Conservation (phyloP, 2,329 filamentous ascomycete genomes). For the Microascus cirrosus region DNA sequence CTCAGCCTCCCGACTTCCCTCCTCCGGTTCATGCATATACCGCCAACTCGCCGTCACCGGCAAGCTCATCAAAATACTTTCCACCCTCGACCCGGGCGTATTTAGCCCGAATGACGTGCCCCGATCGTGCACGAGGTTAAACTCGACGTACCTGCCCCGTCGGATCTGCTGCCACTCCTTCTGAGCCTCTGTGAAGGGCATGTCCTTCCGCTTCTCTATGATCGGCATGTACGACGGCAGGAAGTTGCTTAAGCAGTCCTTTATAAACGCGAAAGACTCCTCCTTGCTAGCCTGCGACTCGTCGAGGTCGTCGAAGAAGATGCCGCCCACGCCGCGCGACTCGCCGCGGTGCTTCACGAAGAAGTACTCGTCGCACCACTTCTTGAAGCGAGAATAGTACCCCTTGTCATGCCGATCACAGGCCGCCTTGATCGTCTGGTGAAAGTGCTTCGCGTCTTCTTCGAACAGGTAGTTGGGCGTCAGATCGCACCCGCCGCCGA, state of each 20-base stretch:
- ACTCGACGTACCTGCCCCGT: conserved; percentile 93
- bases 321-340: conserved; percentile 79
- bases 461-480: conserved; percentile 93
- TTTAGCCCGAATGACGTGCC: conserved; percentile 91
- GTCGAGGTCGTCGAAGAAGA: conserved; percentile 98
- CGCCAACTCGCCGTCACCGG: conserved; percentile 88
- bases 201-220: conserved; percentile 76
- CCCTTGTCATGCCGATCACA: conserved; percentile 88
- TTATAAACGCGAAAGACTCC: conserved; percentile 79
- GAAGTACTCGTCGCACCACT: conserved; percentile 98
- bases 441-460: conserved; percentile 95
- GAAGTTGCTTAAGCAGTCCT: conserved; percentile 78
- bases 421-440: conserved; percentile 80
- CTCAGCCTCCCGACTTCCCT: conserved; percentile 65
- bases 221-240: conserved; percentile 87
- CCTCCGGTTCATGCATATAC: conserved; percentile 84
- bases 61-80: conserved; percentile 96
- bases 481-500: conserved; percentile 87
- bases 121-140: conserved; percentile 93
- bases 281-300: conserved; percentile 77
- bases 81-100: conserved; percentile 80
- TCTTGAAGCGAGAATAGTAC: conserved; percentile 93
- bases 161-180: conserved; percentile 96
- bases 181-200: conserved; percentile 76
- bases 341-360: conserved; percentile 85